phyloP scores from a whole-genome alignment of 129 eudicot species.

The Pulicaria dysenterica region DNA sequence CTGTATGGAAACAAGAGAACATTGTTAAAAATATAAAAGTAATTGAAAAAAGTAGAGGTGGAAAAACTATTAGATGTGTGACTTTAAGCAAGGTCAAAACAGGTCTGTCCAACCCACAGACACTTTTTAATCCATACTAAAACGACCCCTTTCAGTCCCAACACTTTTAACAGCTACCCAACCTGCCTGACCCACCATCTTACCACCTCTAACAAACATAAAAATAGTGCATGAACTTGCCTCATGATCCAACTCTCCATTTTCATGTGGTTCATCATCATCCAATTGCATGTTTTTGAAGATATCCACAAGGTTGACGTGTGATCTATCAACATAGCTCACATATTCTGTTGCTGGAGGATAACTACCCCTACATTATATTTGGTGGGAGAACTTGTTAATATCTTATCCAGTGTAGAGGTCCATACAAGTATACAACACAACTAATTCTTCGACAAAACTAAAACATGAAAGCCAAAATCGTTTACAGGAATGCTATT shows the following conservation, averaged over 20 bases:
- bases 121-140: neutral
- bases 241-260: slow-evolving; percentile 78
- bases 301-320: slow-evolving; percentile 73
- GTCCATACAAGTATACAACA: neutral
- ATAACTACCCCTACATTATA: slow-evolving; percentile 62
- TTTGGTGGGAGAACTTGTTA: slow-evolving; percentile 24
- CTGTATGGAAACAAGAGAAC: slow-evolving; percentile 21
- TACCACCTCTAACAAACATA: neutral
- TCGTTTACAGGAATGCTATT: slow-evolving; percentile 10
- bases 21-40: neutral
- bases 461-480: slow-evolving; percentile 12
- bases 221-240: slow-evolving; percentile 33
- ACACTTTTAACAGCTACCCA: neutral
- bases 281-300: slow-evolving; percentile 81
- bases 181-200: neutral
- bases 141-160: neutral
- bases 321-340: slow-evolving; percentile 71
- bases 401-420: slow-evolving; percentile 9
- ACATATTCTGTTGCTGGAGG: slow-evolving; percentile 86
- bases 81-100: neutral
- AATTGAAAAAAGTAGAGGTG: neutral
- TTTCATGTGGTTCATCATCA: slow-evolving; percentile 72
- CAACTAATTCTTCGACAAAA: neutral
- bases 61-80: neutral
- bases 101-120: neutral